Evolutionary conservation across 2,329 filamentous ascomycete genomes (phyloP).

Genomic region (Cladosporium oxysporum): DNA sequence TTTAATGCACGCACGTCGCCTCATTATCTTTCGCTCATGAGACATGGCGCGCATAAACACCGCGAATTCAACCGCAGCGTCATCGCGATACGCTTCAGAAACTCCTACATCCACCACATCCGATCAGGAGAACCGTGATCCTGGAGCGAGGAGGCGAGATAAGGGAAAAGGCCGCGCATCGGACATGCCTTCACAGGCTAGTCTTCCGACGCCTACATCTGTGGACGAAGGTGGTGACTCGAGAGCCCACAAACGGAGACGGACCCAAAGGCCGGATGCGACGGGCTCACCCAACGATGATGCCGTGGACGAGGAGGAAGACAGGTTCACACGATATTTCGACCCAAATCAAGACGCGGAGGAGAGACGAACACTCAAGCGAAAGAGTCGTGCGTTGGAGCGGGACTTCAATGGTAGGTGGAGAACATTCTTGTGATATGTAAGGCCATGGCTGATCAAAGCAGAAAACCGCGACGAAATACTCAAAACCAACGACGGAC

Average conservation of each 20-base stretch:
- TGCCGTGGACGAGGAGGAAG: conserved; percentile 35
- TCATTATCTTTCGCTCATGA: neutral
- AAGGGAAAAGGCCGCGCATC: conserved; percentile 50
- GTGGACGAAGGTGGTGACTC: conserved; percentile 28
- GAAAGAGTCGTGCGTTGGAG: conserved; percentile 67
- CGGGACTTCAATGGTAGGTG: conserved; percentile 59
- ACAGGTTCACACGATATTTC: conserved; percentile 54
- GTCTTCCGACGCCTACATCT: conserved; percentile 43
- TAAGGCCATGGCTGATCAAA: conserved; percentile 30
- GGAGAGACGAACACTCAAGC: conserved; percentile 70
- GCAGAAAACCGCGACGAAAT: conserved; percentile 72
- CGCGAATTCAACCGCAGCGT: conserved; percentile 18
- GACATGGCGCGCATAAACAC: conserved; percentile 33
- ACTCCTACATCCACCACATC: conserved; percentile 25
- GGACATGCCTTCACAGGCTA: conserved; percentile 33
- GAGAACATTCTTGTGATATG: neutral
- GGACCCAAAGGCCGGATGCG: conserved; percentile 15
- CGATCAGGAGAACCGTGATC: conserved; percentile 50
- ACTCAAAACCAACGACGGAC: conserved; percentile 61
- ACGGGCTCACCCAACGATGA: conserved; percentile 24
- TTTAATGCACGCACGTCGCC: neutral
- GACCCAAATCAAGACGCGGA: conserved; percentile 81
- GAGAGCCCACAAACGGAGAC: conserved; percentile 33
- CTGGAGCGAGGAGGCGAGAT: conserved; percentile 28
- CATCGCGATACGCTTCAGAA: conserved; percentile 26